Conservation (phyloP, 2,329 filamentous ascomycete species). For the Elsinoe fawcettii region DNA sequence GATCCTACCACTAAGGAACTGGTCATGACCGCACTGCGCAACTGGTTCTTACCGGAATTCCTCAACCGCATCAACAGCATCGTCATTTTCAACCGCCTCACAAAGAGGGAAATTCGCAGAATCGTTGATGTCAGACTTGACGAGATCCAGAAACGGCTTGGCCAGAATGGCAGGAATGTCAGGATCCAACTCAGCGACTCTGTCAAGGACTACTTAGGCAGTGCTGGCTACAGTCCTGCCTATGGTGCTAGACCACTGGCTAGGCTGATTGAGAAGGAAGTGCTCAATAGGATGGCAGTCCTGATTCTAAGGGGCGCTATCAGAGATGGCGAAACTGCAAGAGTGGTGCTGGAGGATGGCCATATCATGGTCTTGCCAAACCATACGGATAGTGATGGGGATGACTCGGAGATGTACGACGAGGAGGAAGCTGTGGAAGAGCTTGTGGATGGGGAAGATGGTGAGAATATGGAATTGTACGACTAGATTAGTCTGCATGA, state of each 20-base stretch:
- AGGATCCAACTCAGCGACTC: slow-evolving; percentile 72
- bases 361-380: slow-evolving; percentile 78
- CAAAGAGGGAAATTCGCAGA: slow-evolving; percentile 78
- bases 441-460: slow-evolving; percentile 45
- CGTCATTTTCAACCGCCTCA: slow-evolving; percentile 97
- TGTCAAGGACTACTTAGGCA: slow-evolving; percentile 88
- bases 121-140: slow-evolving; percentile 84
- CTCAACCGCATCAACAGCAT: slow-evolving; percentile 93
- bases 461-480: slow-evolving; percentile 56
- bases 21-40: slow-evolving; percentile 82
- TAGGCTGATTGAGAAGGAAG: slow-evolving; percentile 91
- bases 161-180: slow-evolving; percentile 76
- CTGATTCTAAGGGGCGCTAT: slow-evolving; percentile 81
- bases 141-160: slow-evolving; percentile 89
- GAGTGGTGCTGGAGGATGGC: slow-evolving; percentile 69
- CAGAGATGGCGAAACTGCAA: slow-evolving; percentile 74
- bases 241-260: slow-evolving; percentile 87
- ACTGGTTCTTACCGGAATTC: slow-evolving; percentile 97
- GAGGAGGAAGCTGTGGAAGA: slow-evolving; percentile 70
- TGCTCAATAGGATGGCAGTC: slow-evolving; percentile 86
- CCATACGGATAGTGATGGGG: slow-evolving; percentile 56
- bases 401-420: slow-evolving; percentile 65
- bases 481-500: slow-evolving; percentile 30
- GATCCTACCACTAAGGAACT: slow-evolving; percentile 78
- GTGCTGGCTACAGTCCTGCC: slow-evolving; percentile 85